Conservation (phyloP, 73 alveolate genomes). For the Paramecium octaurelia region DNA sequence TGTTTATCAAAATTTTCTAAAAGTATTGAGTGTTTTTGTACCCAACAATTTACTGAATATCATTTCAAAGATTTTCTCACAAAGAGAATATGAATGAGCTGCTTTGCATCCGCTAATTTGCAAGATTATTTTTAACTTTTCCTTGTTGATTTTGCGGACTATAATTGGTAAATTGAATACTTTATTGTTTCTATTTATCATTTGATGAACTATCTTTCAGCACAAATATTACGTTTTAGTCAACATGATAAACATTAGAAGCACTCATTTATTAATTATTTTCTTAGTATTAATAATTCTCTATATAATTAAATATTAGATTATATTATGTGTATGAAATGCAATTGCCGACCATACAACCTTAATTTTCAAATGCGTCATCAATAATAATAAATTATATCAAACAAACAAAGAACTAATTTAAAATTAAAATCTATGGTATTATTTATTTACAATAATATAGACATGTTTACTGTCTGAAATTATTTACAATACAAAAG, state of each 20-base stretch:
- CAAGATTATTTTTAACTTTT: slow-evolving; percentile 34
- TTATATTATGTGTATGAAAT: neutral
- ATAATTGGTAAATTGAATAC: neutral
- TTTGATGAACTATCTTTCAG: neutral
- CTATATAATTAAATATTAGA: neutral
- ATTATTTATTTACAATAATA: neutral
- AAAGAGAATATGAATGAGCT: neutral
- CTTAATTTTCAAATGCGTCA: neutral
- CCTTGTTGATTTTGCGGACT: slow-evolving; percentile 40
- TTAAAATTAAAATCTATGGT: no score
- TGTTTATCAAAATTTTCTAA: slow-evolving; percentile 40
- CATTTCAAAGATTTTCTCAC: slow-evolving; percentile 26
- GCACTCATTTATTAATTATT: neutral
- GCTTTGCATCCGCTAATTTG: slow-evolving; percentile 45
- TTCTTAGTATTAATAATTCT: neutral
- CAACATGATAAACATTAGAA: neutral
- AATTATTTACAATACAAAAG: neutral
- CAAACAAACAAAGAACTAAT: no score
- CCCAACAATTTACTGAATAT: slow-evolving; percentile 33
- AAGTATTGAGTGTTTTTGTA: neutral
- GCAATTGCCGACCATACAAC: neutral
- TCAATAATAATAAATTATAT: no score
- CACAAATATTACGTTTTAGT: slow-evolving; percentile 19
- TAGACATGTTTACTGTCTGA: neutral
- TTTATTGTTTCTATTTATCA: neutral